phyloP scores from a whole-genome alignment of 352 stramenopile species.

The Globisporangium heterothallicum region DNA sequence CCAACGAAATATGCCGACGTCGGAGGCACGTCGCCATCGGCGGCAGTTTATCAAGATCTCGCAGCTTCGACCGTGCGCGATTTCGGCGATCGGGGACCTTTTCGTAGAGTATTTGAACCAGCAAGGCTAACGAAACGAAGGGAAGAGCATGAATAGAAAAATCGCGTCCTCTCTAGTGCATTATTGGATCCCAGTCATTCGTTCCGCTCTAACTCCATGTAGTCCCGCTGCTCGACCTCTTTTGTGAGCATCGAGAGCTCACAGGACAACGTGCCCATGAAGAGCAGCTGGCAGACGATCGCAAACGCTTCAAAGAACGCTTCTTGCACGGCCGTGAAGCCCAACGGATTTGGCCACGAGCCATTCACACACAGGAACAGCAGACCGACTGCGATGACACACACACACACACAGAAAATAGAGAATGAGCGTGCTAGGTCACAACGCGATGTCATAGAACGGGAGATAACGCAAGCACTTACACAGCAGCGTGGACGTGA shows the following conservation, averaged over 20 bases:
- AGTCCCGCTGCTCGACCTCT: slow-evolving; percentile 60
- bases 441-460: too few species aligned
- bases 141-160: neutral
- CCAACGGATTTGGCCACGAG: slow-evolving; percentile 70
- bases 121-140: slow-evolving; percentile 60
- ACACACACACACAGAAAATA: neutral
- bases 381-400: slow-evolving; percentile 39
- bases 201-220: slow-evolving; percentile 47
- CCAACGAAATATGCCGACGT: slow-evolving; percentile 41
- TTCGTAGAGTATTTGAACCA: slow-evolving; percentile 81
- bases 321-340: slow-evolving; percentile 76
- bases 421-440: too few species aligned
- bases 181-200: slow-evolving; percentile 24
- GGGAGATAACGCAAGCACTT: slow-evolving; percentile 14
- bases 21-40: slow-evolving; percentile 62
- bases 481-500: slow-evolving; percentile 67
- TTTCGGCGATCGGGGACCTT: slow-evolving; percentile 44
- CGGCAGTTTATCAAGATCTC: slow-evolving; percentile 83
- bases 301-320: slow-evolving; percentile 79
- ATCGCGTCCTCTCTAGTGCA: neutral
- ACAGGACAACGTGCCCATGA: slow-evolving; percentile 80
- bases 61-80: slow-evolving; percentile 45
- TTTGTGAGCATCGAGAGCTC: slow-evolving; percentile 55
- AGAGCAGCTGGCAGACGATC: slow-evolving; percentile 84
- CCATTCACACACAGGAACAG: slow-evolving; percentile 82